Percentiles rank a stretch among this genome's conserved stretches.
phyloP scores from a whole-genome alignment of 2,329 filamentous ascomycete species.

The Penicillium psychrosexuale region DNA sequence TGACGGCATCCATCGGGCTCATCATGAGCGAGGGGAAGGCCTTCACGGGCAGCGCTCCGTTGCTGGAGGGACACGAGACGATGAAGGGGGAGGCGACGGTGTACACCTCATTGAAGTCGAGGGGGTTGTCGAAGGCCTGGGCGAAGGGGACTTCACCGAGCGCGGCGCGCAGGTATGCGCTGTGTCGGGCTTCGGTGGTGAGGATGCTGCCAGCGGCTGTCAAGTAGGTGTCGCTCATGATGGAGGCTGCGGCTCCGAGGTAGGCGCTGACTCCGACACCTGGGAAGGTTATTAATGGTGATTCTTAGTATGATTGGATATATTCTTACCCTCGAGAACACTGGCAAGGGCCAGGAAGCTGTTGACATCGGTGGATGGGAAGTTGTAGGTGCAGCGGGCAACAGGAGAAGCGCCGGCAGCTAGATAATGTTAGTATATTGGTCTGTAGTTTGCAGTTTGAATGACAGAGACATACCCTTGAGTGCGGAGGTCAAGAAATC shows the following conservation, averaged over 20 bases:
- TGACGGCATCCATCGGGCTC: slow-evolving; percentile 10
- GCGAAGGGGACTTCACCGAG: slow-evolving; percentile 54
- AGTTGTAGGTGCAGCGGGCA: slow-evolving; percentile 55
- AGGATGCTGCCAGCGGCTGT: slow-evolving; percentile 62
- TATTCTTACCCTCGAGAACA: slow-evolving; percentile 49
- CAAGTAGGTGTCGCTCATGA: slow-evolving; percentile 57
- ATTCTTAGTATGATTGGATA: background rate
- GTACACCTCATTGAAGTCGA: slow-evolving; percentile 59
- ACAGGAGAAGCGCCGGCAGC: slow-evolving; percentile 52
- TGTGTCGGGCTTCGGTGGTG: slow-evolving; percentile 63
- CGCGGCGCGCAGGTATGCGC: slow-evolving; percentile 57
- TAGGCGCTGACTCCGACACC: slow-evolving; percentile 58
- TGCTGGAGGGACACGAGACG: slow-evolving; percentile 53
- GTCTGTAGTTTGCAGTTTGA: background rate
- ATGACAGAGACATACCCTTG: slow-evolving; percentile 11
- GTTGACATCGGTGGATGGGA: slow-evolving; percentile 48
- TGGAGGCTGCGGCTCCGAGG: slow-evolving; percentile 60
- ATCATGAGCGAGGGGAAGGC: slow-evolving; percentile 53
- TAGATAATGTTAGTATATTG: background rate
- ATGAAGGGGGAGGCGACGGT: slow-evolving; percentile 65
- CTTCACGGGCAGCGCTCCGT: slow-evolving; percentile 57
- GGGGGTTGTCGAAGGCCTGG: slow-evolving; percentile 59
- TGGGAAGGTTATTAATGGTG: background rate
- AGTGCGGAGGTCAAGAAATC: slow-evolving; percentile 52
- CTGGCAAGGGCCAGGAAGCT: slow-evolving; percentile 53